Percentiles rank a stretch among this genome's conserved stretches.
Conservation (phyloP, 2,329 filamentous ascomycete species). For the Scolecobasidium constrictum region DNA sequence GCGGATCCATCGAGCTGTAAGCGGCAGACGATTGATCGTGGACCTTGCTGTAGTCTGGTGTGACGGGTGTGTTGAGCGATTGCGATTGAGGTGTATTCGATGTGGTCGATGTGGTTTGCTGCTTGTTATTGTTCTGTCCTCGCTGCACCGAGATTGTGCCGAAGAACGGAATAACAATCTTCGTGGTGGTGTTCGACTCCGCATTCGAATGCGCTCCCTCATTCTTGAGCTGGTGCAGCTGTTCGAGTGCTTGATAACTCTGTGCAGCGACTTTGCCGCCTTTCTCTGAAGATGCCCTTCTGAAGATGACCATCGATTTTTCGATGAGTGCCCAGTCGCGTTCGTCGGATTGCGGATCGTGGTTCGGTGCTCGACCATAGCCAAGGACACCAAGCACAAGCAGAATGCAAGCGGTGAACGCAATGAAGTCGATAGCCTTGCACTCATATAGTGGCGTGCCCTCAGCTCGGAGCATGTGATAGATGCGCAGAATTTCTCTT, state of each 20-base stretch:
- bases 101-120: neutral
- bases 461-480: slow-evolving; percentile 25
- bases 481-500: slow-evolving; percentile 29
- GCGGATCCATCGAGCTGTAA: slow-evolving; percentile 17
- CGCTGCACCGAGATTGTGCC: slow-evolving; percentile 27
- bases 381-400: slow-evolving; percentile 32
- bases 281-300: slow-evolving; percentile 27
- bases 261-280: slow-evolving; percentile 30
- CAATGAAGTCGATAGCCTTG: slow-evolving; percentile 36
- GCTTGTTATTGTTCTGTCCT: slow-evolving; percentile 15
- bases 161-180: slow-evolving; percentile 30
- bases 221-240: slow-evolving; percentile 22
- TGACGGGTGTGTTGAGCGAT: slow-evolving; percentile 10
- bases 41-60: slow-evolving; percentile 1
- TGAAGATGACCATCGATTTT: slow-evolving; percentile 30
- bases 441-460: slow-evolving; percentile 32
- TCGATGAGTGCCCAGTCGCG: slow-evolving; percentile 27
- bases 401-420: slow-evolving; percentile 33
- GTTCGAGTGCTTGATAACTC: slow-evolving; percentile 26
- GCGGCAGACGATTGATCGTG: slow-evolving; percentile 8
- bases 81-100: slow-evolving; percentile 9
- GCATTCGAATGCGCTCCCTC: slow-evolving; percentile 5
- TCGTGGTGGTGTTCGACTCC: slow-evolving; percentile 10
- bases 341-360: slow-evolving; percentile 11
- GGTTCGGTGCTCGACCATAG: slow-evolving; percentile 17